Conservation (phyloP, 106 monocot species). For the Chionographis japonica region DNA sequence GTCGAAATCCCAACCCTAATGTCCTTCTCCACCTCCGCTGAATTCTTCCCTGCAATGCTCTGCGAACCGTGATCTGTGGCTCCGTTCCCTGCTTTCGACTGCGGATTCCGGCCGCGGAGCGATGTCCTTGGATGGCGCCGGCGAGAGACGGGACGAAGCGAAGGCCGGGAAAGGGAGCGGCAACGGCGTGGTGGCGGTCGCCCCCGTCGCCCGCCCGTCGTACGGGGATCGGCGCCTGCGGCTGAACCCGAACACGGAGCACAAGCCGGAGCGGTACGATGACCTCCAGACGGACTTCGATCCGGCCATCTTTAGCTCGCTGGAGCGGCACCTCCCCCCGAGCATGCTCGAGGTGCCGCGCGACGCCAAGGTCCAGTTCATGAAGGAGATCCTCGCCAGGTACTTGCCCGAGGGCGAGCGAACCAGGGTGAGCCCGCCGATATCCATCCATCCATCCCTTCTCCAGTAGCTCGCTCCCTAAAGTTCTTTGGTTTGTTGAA, state of each 20-base stretch:
- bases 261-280: constrained; percentile 76
- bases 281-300: constrained; percentile 71
- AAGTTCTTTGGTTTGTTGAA: not conserved
- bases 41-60: not conserved
- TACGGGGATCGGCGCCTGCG: constrained; percentile 76
- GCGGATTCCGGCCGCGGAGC: not conserved
- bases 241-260: constrained; percentile 82
- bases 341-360: constrained; percentile 62
- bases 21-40: too few species aligned
- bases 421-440: constrained; percentile 41
- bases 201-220: constrained; percentile 7
- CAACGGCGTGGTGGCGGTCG: constrained; percentile 18
- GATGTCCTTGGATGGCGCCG: constrained; percentile 21
- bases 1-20: constrained; percentile 5
- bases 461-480: not conserved
- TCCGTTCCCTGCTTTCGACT: not conserved
- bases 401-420: constrained; percentile 84
- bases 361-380: constrained; percentile 71
- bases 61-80: not conserved
- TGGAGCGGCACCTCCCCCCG: constrained; percentile 93
- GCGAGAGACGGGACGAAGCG: constrained; percentile 17
- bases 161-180: constrained; percentile 18
- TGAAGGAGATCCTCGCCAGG: constrained; percentile 72
- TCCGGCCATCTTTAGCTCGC: constrained; percentile 66
- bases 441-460: not conserved